phyloP scores from a whole-genome alignment of 2,329 filamentous ascomycete species.

The Scorias spongiosa region DNA sequence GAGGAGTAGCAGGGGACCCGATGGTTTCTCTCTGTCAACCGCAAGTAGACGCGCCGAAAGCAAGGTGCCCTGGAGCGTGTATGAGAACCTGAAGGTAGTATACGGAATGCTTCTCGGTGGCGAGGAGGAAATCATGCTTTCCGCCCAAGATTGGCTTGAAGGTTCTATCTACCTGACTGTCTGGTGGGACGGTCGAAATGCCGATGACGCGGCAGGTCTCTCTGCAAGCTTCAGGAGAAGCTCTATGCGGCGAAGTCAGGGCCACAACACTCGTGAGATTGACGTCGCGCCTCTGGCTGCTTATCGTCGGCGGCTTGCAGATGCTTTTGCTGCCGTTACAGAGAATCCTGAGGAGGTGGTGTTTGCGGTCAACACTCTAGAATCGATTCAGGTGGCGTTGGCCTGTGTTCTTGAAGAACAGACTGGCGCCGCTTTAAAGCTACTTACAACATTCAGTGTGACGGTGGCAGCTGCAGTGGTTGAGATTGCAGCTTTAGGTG shows the following conservation, averaged over 20 bases:
- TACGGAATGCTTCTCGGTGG: slow-evolving; percentile 72
- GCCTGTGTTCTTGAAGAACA: slow-evolving; percentile 75
- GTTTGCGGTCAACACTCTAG: slow-evolving; percentile 62
- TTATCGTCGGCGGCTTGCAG: slow-evolving; percentile 59
- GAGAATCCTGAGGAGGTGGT: slow-evolving; percentile 47
- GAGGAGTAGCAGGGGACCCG: slow-evolving; percentile 13
- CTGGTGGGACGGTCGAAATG: slow-evolving; percentile 65
- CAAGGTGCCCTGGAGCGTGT: slow-evolving; percentile 77
- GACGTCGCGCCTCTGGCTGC: slow-evolving; percentile 43
- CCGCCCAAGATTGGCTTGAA: slow-evolving; percentile 83
- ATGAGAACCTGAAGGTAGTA: slow-evolving; percentile 65
- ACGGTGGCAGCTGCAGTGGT: slow-evolving; percentile 62
- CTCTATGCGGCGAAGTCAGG: slow-evolving; percentile 20
- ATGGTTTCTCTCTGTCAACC: slow-evolving; percentile 42
- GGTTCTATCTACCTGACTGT: slow-evolving; percentile 67
- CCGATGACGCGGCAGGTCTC: slow-evolving; percentile 37
- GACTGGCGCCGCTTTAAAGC: slow-evolving; percentile 55
- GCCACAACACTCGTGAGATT: slow-evolving; percentile 29
- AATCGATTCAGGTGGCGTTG: slow-evolving; percentile 64
- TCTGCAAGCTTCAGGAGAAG: slow-evolving; percentile 30
- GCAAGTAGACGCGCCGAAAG: slow-evolving; percentile 63
- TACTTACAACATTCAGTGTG: slow-evolving; percentile 68
- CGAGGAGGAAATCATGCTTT: slow-evolving; percentile 56
- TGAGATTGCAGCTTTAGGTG: slow-evolving; percentile 68
- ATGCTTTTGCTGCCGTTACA: slow-evolving; percentile 51